These are phyloP conservation scores for Annona cherimola DNA, from an alignment of 164 flowering plant genomes.

Conservation along the genomic window DNA sequence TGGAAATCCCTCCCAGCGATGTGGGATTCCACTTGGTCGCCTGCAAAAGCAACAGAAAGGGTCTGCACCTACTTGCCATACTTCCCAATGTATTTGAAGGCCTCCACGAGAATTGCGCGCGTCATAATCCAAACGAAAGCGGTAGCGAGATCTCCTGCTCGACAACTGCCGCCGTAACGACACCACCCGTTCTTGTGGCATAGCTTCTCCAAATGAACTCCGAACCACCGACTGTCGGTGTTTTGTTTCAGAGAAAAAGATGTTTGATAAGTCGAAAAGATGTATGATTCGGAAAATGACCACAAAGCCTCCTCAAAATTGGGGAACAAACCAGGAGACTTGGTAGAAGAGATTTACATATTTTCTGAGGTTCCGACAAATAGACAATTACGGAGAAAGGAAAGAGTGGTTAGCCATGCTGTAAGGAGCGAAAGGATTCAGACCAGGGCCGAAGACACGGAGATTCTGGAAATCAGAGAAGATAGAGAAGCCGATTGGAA, in stretches of 20 bases:
- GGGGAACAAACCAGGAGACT: not conserved
- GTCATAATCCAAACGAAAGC: too few species aligned
- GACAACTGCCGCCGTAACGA: constrained; percentile 35
- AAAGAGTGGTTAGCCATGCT: constrained; percentile 66
- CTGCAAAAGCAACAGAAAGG: too few species aligned
- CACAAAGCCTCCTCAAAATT: not conserved
- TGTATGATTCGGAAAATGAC: not conserved
- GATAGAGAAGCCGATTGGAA: constrained; percentile 21
- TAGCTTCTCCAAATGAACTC: constrained; percentile 6
- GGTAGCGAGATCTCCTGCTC: too few species aligned
- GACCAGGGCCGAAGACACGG: constrained; percentile 85
- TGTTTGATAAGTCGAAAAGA: not conserved
- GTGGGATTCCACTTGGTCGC: too few species aligned
- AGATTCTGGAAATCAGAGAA: constrained; percentile 34
- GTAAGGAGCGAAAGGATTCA: constrained; percentile 85
- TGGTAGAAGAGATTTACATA: constrained; percentile 19
- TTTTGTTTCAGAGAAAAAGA: not conserved
- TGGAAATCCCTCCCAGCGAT: too few species aligned
- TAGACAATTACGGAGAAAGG: constrained; percentile 49
- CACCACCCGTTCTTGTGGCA: constrained; percentile 33
- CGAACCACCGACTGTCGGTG: not conserved
- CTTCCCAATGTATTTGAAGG: too few species aligned
- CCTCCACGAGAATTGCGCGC: too few species aligned
- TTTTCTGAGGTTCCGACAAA: not conserved
- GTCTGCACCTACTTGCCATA: too few species aligned